Conservation (phyloP, 768 basidiomycete genomes). For the Cystofilobasidium capitatum region DNA sequence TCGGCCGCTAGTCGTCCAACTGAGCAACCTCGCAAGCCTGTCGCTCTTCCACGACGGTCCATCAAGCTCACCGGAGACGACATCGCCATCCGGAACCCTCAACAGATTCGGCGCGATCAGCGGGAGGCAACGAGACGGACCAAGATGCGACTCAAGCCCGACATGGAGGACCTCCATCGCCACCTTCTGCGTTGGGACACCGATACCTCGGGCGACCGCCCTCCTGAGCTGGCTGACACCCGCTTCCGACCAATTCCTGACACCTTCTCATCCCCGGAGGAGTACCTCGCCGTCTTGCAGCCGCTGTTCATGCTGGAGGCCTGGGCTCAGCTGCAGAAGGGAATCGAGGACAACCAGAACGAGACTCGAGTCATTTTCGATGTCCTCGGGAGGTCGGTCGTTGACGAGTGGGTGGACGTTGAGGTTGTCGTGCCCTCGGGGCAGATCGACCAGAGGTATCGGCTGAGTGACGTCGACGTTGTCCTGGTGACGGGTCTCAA, state of each 20-base stretch:
- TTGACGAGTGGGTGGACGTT: conserved; percentile 74
- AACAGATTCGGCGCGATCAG: conserved; percentile 44
- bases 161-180: conserved; percentile 68
- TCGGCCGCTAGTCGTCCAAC: background rate
- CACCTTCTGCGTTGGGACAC: conserved; percentile 79
- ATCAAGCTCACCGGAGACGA: conserved; percentile 41
- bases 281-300: conserved; percentile 68
- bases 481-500: conserved; percentile 49
- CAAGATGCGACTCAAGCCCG: conserved; percentile 66
- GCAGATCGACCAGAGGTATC: conserved; percentile 55
- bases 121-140: conserved; percentile 56
- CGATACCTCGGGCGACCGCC: conserved; percentile 9
- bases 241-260: conserved; percentile 8
- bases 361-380: conserved; percentile 51
- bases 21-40: background rate
- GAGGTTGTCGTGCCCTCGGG: conserved; percentile 54
- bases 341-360: conserved; percentile 54
- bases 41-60: background rate
- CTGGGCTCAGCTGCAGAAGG: conserved; percentile 75
- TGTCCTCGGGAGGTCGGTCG: conserved; percentile 58
- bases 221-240: conserved; percentile 42
- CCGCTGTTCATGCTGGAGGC: conserved; percentile 79
- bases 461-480: conserved; percentile 78
- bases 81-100: conserved; percentile 42
- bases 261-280: conserved; percentile 51